Conservation (phyloP, 345 rosid species). For the Moricandia arvensis region DNA sequence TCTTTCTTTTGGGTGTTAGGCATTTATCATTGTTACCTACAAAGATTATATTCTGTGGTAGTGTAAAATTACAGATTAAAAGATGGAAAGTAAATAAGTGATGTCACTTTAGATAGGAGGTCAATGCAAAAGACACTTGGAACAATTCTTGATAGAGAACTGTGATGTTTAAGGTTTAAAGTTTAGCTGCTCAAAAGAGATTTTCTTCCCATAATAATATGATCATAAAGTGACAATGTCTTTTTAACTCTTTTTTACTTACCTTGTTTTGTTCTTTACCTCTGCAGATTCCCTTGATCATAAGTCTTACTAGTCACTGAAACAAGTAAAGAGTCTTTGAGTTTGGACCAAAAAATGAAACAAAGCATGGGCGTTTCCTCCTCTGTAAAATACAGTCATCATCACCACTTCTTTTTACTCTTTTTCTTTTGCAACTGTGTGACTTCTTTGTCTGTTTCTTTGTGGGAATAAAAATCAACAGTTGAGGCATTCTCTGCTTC, state of each 20-base stretch:
- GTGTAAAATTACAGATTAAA: conserved; percentile 20
- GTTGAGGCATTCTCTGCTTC: conserved; percentile 3
- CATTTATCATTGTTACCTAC: conserved; percentile 9
- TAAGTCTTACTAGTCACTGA: conserved; percentile 14
- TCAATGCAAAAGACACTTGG: conserved; percentile 31
- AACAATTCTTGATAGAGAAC: conserved; percentile 18
- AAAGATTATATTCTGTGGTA: conserved; percentile 17
- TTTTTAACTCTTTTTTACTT: conserved; percentile 8
- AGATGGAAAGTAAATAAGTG: conserved; percentile 13
- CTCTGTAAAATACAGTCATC: conserved; percentile 22
- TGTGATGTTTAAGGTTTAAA: conserved; percentile 33
- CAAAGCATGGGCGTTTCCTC: conserved; percentile 10
- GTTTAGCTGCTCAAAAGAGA: conserved; percentile 27
- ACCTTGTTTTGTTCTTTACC: conserved; percentile 3
- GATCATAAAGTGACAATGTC: neutral
- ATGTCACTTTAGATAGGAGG: conserved; percentile 21
- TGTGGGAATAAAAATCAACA: conserved; percentile 14
- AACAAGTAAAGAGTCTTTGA: conserved; percentile 19
- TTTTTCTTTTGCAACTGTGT: neutral
- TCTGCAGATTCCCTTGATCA: conserved; percentile 1
- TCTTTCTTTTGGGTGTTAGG: conserved; percentile 8
- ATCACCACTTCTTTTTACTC: conserved; percentile 15
- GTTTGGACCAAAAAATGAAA: conserved; percentile 19
- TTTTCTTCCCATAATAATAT: conserved; percentile 1
- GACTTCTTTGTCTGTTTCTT: conserved; percentile 2